Conservation (phyloP, 176 grass and related monocot species). For the Saccharum spontaneum region DNA sequence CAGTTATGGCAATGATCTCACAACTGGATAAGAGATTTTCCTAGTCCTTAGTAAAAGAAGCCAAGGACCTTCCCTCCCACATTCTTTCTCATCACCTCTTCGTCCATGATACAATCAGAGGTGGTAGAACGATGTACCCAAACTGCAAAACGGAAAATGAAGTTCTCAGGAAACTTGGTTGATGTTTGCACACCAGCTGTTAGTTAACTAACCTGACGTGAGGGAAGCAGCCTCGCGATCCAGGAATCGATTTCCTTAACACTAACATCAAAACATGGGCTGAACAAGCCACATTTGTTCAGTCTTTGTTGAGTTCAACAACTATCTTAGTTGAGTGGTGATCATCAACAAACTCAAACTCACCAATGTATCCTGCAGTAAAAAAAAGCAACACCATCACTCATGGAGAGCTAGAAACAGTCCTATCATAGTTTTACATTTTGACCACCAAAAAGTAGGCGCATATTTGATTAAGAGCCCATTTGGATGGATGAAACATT, state of each 20-base stretch:
- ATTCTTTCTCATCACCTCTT: conserved; percentile 16
- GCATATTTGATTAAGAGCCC: not conserved
- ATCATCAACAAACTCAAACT: conserved; percentile 43
- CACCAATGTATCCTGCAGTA: conserved; percentile 31
- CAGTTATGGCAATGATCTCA: not conserved
- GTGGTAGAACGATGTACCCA: conserved; percentile 5
- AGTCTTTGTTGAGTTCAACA: conserved; percentile 41
- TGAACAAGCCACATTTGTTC: conserved; percentile 32
- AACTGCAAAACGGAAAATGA: conserved; percentile 2
- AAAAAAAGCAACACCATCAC: not conserved
- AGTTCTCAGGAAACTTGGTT: not conserved
- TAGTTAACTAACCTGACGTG: conserved; percentile 14
- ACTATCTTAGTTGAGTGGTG: conserved; percentile 23
- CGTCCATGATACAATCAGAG: conserved; percentile 18
- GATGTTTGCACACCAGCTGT: not conserved
- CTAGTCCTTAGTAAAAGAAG: conserved; percentile 14
- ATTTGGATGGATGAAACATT: not conserved
- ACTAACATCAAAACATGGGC: conserved; percentile 27
- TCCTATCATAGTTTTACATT: not conserved
- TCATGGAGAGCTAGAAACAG: not conserved
- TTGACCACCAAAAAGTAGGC: not conserved
- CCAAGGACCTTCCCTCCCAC: conserved; percentile 19
- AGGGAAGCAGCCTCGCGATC: conserved; percentile 26
- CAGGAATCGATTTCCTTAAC: conserved; percentile 41
- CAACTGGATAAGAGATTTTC: not conserved